Base-by-base conservation (phyloP, 1,284 basidiomycete species). In the Tranzscheliella williamsii region DNA sequence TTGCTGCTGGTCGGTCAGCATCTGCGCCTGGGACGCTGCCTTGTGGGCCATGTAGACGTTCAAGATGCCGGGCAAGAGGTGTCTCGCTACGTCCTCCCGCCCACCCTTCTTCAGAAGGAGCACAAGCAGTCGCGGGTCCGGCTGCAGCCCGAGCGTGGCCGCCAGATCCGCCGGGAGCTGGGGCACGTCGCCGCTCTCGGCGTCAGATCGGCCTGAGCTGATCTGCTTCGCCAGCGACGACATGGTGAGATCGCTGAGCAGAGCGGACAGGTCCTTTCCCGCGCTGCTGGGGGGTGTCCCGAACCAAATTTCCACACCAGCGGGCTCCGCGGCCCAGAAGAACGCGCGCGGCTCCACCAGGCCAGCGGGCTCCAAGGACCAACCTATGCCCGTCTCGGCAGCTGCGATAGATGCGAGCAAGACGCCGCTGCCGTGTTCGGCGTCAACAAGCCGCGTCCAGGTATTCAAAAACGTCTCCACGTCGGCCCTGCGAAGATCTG, bases 361-460 rank as follows among this genome's bases (percentile, higher is more conserved):
- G 8, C 23, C 23, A 31, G 21, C 21, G 7, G 26, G 22, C 9
- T 37, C 38, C 16, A 29, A 12, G 12, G 11, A 11, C 26, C 26
- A 42, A 12, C 58, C 60, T 26, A 67, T 67, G 4, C 58, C 55
- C n/a, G 23, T 18, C 32, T 52, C 46, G 12, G 55, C 56, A 11
- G 38, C 34, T 13, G 48, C 35, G 4, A 67, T 42, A 9, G 51
- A 40, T 16, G 24, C 13, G 8, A 51, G 20, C 4, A 71, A 20
- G 7, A 40, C 40, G 1, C 35, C 13, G 0, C 41, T 56, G 2
- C 52, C 54, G 7, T 57, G 51, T 11, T 51, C 27, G 11, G 47
- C 58, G 4, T 67, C 51, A 7, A 49, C 62, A 4, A 75, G 56
- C 0, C 69, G 49, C 3, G 63, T 29, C 69, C 65, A 76, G 2